phyloP scores from a whole-genome alignment of 495 filamentous ascomycete species.

The Penicillium daleae region DNA sequence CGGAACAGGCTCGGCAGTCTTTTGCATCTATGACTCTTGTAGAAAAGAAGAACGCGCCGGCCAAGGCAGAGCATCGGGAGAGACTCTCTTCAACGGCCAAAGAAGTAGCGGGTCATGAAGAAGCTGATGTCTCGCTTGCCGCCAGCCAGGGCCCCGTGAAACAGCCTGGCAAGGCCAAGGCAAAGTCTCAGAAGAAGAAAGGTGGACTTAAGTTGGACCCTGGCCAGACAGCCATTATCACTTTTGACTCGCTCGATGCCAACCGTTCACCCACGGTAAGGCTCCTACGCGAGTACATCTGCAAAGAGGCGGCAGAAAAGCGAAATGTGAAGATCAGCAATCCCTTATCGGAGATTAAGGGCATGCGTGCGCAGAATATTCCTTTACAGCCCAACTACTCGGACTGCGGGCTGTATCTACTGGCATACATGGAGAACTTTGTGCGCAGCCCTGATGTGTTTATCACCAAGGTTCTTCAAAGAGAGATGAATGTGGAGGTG shows the following conservation, averaged over 20 bases:
- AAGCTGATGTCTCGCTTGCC: constrained; percentile 21
- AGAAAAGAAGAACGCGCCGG: constrained; percentile 12
- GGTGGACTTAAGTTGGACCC: constrained; percentile 32
- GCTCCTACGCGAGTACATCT: constrained; percentile 76
- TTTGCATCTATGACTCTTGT: constrained; percentile 35
- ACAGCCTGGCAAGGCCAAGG: constrained; percentile 16
- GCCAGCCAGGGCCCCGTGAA: background rate
- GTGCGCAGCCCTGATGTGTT: constrained; percentile 69
- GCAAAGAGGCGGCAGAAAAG: constrained; percentile 72
- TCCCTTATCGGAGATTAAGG: constrained; percentile 50
- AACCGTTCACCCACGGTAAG: constrained; percentile 62
- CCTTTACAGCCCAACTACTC: constrained; percentile 82
- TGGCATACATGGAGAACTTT: constrained; percentile 84
- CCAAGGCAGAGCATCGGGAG: constrained; percentile 10
- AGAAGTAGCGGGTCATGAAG: constrained; percentile 36
- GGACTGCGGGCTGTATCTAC: constrained; percentile 86
- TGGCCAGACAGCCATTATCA: constrained; percentile 71
- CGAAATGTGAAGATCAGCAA: constrained; percentile 60
- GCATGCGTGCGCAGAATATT: constrained; percentile 69
- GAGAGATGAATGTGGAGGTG: constrained; percentile 45
- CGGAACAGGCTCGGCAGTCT: constrained; percentile 27
- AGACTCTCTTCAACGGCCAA: constrained; percentile 12
- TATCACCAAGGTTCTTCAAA: constrained; percentile 54
- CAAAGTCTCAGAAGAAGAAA: constrained; percentile 40
- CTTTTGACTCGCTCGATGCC: constrained; percentile 79